phyloP scores from a whole-genome alignment of 2,329 filamentous ascomycete genomes.

The Fusarium annulatum region DNA sequence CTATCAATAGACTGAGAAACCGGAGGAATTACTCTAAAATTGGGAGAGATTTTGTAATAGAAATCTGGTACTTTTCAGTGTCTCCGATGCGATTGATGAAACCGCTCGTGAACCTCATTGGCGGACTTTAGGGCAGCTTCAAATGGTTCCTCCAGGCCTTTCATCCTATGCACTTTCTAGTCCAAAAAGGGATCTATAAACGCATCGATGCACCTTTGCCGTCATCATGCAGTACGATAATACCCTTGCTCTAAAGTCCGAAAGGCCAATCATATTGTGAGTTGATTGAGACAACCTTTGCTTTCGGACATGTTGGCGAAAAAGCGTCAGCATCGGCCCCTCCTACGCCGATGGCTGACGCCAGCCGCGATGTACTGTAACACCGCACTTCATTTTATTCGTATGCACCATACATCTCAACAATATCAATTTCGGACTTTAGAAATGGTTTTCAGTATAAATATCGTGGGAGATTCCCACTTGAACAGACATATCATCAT shows the following conservation, averaged over 20 bases:
- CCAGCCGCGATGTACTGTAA: constrained; percentile 19
- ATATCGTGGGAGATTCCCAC: background rate
- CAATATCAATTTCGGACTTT: constrained; percentile 15
- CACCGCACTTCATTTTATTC: background rate
- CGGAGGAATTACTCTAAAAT: background rate
- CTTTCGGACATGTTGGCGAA: background rate
- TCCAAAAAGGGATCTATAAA: background rate
- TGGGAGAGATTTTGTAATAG: background rate
- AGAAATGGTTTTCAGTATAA: constrained; percentile 6
- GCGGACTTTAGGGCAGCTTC: background rate
- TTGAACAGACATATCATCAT: background rate
- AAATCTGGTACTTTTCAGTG: accelerated
- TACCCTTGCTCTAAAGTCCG: background rate
- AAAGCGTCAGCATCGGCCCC: background rate
- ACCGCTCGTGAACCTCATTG: too few relatives aligned
- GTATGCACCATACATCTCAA: background rate
- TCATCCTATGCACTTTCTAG: background rate
- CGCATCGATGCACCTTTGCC: background rate
- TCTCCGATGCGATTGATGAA: background rate
- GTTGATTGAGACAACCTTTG: background rate
- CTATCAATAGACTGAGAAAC: too few relatives aligned
- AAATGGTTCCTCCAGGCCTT: background rate
- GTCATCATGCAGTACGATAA: background rate
- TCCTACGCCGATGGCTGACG: constrained; percentile 35
- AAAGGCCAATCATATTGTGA: background rate